These are phyloP conservation scores for Leishmania gerbilli DNA, from an alignment of 208 protist genomes.

Conservation along the genomic window DNA sequence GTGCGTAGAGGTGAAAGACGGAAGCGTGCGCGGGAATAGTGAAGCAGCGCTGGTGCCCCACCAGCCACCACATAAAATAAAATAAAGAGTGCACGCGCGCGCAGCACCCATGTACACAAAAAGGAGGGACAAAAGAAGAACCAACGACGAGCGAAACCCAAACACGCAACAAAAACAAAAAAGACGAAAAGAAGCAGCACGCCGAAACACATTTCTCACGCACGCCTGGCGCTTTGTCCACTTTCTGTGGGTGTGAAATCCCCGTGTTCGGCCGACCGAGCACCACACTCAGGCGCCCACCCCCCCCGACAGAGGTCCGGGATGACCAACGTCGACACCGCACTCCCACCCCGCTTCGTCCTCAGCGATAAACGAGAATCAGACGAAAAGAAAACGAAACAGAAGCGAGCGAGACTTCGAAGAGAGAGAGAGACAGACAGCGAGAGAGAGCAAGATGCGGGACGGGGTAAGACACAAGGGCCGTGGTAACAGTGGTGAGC, in stretches of 20 bases:
- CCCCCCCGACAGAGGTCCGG: no score
- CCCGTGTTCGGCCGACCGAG: not conserved
- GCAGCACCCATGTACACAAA: no score
- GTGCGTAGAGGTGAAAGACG: not conserved
- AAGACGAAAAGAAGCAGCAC: slow-evolving; percentile 9
- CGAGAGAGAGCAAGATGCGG: not conserved
- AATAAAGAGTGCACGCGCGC: not conserved
- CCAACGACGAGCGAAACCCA: not conserved
- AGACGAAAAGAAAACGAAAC: not conserved
- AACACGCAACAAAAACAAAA: not conserved
- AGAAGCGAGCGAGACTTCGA: not conserved
- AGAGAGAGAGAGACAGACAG: no score
- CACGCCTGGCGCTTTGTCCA: not conserved
- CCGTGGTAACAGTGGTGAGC: not conserved
- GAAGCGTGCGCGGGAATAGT: not conserved
- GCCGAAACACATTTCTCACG: slow-evolving; percentile 11
- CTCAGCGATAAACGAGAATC: not conserved
- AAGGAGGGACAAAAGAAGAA: not conserved
- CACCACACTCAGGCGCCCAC: not conserved
- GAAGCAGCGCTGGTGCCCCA: not conserved
- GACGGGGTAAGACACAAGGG: not conserved
- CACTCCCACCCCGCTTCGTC: not conserved
- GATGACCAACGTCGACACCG: not conserved
- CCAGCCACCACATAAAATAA: not conserved
- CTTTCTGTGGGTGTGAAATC: no score